Evolutionary conservation across 2,329 filamentous ascomycete genomes (phyloP).

Genomic region (Sporothrix variecibatus): DNA sequence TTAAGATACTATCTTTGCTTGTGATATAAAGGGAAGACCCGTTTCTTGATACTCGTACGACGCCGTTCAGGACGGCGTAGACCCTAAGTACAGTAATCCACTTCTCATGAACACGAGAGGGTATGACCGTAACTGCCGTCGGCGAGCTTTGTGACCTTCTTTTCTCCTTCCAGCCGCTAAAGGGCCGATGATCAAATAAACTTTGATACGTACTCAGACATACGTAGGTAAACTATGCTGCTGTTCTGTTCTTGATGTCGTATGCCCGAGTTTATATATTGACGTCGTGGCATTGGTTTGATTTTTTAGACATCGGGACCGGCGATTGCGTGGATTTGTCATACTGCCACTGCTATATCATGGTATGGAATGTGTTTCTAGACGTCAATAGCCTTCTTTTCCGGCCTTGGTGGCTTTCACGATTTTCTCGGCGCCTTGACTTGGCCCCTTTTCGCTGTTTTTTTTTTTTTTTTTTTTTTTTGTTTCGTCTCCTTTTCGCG

Average conservation of each 20-base stretch:
- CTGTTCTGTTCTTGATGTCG: background rate
- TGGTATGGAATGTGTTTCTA: background rate
- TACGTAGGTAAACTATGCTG: background rate
- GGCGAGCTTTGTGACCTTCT: background rate
- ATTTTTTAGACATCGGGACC: background rate
- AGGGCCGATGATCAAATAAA: background rate
- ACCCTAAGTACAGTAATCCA: background rate
- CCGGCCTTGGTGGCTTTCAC: background rate
- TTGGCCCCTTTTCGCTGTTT: background rate
- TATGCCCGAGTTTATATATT: background rate
- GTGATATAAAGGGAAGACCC: background rate
- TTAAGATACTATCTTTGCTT: background rate
- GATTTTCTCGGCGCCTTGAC: background rate
- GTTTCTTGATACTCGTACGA: background rate
- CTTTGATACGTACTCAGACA: conserved; percentile 10
- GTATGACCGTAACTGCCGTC: background rate
- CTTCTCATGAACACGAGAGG: no score
- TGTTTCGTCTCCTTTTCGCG: background rate
- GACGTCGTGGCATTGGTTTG: background rate
- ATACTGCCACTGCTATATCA: background rate
- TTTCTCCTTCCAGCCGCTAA: background rate
- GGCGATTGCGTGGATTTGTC: background rate
- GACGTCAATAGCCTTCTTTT: background rate
- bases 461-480: background rate
- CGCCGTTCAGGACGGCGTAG: background rate